Evolutionary conservation across 2,329 filamentous ascomycete genomes (phyloP), one percentile per base, ranked within the genome.

Genomic region (Ascochyta fabae): DNA sequence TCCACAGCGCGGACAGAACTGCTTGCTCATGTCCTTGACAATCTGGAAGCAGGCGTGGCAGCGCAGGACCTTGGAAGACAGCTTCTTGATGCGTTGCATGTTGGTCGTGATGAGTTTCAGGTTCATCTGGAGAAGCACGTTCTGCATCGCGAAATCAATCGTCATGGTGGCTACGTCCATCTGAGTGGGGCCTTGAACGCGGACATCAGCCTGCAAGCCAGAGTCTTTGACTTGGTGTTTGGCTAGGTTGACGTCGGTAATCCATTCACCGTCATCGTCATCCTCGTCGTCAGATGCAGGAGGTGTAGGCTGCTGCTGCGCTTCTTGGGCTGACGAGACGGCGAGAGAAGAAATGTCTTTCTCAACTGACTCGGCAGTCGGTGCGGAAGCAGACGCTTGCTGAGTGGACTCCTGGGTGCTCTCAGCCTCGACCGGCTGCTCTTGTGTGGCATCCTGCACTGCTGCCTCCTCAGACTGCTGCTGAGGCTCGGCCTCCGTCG

Each of bases 61-160:
- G 39, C 95, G 88, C 53, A 96, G 84, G 4, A 97, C 87, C 83
- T 91, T 96, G 12, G 90, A 94, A 75, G 92, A 94, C 62, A 98
- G 84, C 56, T 90, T 87, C 34, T 87, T 89, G 72, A 99, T 92
- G 67, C 92, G 87, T 60, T 90, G 84, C 58, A 98, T 81, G 15
- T 86, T 84, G 0, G 91, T 85, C 0, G 93, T 92, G 55, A 97
- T 84, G 10, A 97, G 86, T 72, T 95, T 91, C 44, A 99, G 85
- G 78, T 97, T 96, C 81, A 98, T 96, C 66, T 96, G 91, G 4
- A 99, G 84, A 2, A 95, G 85, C 7, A 98, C 92, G 74, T 98
- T 98, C 79, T 98, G 94, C 91, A 99, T 96, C 51, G 95, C 94
- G 77, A 91, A 98, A 80, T 99, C 95, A 52, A 90, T 92, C 1